Evolutionary conservation across 148 eudicot species (phyloP).

Genomic region (Gaultheria prostrata): DNA sequence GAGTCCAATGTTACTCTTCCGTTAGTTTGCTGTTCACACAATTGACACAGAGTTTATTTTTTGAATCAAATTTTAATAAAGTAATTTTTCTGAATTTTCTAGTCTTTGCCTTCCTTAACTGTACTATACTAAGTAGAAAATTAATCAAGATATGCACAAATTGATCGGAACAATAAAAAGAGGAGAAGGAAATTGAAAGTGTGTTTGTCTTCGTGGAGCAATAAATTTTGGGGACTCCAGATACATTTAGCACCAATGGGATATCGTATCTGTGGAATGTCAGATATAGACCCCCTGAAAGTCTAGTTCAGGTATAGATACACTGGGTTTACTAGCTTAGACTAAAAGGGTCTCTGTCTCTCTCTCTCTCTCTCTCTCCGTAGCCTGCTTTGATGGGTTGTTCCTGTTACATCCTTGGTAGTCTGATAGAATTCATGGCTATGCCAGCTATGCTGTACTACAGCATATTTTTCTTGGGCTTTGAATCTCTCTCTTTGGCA

Average conservation of each 20-base stretch:
- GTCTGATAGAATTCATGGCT: slow-evolving; percentile 21
- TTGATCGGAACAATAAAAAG: too few relatives aligned
- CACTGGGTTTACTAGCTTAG: slow-evolving; percentile 7
- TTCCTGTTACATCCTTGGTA: slow-evolving; percentile 21
- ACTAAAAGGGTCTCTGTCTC: slow-evolving; percentile 18
- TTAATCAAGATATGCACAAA: too few relatives aligned
- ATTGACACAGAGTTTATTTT: too few relatives aligned
- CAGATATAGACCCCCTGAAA: slow-evolving; percentile 19
- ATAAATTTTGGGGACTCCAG: neutral
- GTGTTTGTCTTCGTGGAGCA: neutral
- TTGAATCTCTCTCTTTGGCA: slow-evolving; percentile 11
- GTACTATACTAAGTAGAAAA: too few relatives aligned
- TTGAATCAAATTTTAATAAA: too few relatives aligned
- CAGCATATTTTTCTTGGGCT: slow-evolving; percentile 18
- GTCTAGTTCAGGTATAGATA: neutral
- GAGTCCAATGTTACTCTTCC: too few relatives aligned
- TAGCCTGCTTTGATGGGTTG: slow-evolving; percentile 19
- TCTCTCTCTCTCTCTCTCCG: neutral
- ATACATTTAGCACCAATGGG: neutral
- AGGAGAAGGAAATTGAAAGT: neutral
- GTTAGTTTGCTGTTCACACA: too few relatives aligned
- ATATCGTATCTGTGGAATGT: slow-evolving; percentile 15
- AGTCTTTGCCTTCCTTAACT: too few relatives aligned
- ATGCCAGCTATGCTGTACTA: slow-evolving; percentile 28
- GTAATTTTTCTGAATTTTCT: too few relatives aligned